phyloP scores from a whole-genome alignment of 2,329 filamentous ascomycete species.

The Fusarium algeriense region DNA sequence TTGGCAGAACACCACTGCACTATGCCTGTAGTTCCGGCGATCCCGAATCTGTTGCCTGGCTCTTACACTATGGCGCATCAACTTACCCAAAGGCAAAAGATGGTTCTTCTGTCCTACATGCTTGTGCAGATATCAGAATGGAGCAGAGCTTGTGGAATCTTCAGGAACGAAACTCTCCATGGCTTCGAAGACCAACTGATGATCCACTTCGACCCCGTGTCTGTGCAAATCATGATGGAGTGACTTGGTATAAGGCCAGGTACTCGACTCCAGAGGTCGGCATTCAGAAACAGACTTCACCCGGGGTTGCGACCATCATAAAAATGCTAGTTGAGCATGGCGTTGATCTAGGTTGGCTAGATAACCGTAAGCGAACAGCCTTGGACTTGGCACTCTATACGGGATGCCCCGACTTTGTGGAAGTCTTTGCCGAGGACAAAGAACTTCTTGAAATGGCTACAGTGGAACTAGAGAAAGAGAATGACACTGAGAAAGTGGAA shows the following conservation, averaged over 20 bases:
- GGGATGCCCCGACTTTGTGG: constrained; percentile 17
- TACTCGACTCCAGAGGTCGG: background rate
- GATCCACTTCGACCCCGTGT: constrained; percentile 14
- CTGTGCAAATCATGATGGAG: fast-evolving
- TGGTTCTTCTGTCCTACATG: constrained; percentile 26
- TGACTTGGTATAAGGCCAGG: background rate
- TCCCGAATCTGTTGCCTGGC: constrained; percentile 26
- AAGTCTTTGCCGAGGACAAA: constrained; percentile 22
- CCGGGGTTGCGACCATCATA: constrained; percentile 11
- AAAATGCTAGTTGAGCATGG: constrained; percentile 22
- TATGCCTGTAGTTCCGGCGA: constrained; percentile 41
- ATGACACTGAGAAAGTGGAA: background rate
- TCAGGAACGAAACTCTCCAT: background rate
- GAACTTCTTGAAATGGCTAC: constrained; percentile 16
- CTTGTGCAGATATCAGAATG: constrained; percentile 22
- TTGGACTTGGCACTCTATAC: constrained; percentile 30
- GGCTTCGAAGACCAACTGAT: background rate
- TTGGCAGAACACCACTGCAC: constrained; percentile 36
- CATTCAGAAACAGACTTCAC: background rate
- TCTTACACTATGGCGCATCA: constrained; percentile 26
- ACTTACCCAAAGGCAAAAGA: background rate
- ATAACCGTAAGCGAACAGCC: constrained; percentile 6
- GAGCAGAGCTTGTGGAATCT: constrained; percentile 33
- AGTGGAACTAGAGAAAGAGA: background rate
- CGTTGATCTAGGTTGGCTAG: background rate